Evolutionary conservation across 257 asterid genomes (phyloP), one percentile per base, ranked within the genome.

Genomic region (Capsicum rhomboideum): DNA sequence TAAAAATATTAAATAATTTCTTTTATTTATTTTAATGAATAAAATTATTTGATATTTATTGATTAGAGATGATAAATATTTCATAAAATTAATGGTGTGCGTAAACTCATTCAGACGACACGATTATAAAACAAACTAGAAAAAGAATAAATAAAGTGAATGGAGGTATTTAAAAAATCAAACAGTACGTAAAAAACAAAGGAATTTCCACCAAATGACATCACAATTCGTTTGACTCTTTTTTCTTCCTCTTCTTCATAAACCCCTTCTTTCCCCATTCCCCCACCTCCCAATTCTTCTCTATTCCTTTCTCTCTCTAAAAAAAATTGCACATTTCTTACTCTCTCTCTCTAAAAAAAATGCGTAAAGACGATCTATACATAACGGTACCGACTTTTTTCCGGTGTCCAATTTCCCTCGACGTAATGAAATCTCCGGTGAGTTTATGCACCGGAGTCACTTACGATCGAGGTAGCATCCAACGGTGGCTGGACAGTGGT

Each of bases 361-460:
- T 95, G 97, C 90, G 90, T 85, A 87, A 81, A 20, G 93, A 91
- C 56, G 97, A 93, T 85, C 26, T 88, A 64, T 88, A 83, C 85
- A 80, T 85, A 40, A 83, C 89, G 18, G 91, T 91, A n/a, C 98
- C 98, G 11, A 86, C 84, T 53, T 90, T 91, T 12, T 95, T 95
- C 88, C 89, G 94, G 42, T 95, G 98, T 74, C 98, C 98, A 7
- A 95, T 95, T 79, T 91, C 98, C 4, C 89, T 95, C 0, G 98
- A 95, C 74, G 90, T 95, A 50, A 95, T 95, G 98, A 89, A 89
- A 72, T 93, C 98, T 2, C 98, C 98, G 1, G 98, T 95, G 75
- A 95, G 97, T 82, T 86, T 95, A 66, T 95, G 92, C 90, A 95
- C 97, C 17, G 98, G 98, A 6, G 97, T 93, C 17, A 95, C 98